Percentiles rank a stretch among this genome's conserved stretches.
Conservation (phyloP, 1,284 basidiomycete genomes). For the Farysia itapuensis region DNA sequence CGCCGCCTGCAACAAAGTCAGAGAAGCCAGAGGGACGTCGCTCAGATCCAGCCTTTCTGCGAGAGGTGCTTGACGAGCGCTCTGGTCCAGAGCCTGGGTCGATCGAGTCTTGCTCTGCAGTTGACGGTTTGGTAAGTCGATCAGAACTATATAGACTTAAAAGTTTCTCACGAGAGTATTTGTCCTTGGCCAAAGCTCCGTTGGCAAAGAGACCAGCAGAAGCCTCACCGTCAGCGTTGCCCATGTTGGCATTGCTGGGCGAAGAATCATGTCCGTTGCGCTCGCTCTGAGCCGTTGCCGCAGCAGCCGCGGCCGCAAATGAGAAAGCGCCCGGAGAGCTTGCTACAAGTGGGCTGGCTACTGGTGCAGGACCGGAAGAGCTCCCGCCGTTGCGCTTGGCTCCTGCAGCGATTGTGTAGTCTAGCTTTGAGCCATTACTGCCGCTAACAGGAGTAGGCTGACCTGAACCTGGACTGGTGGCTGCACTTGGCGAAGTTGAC, state of each 20-base stretch:
- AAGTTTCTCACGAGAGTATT: constrained; percentile 34
- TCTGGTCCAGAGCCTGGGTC: constrained; percentile 14
- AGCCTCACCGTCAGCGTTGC: constrained; percentile 12
- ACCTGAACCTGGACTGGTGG: constrained; percentile 16
- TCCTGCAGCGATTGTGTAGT: constrained; percentile 1
- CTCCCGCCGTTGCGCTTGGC: constrained; percentile 29
- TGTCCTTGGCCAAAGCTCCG: constrained; percentile 26
- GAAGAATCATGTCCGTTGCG: constrained; percentile 11
- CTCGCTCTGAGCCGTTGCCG: constrained; percentile 12
- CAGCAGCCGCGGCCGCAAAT: constrained; percentile 47
- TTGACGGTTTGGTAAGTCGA: constrained; percentile 12
- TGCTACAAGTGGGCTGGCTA: constrained; percentile 26
- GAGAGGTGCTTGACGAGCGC: constrained; percentile 23
- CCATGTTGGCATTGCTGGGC: neutral
- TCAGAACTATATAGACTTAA: constrained; percentile 49
- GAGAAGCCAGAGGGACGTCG: constrained; percentile 22
- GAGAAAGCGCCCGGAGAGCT: constrained; percentile 48
- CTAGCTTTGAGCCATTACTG: constrained; percentile 2
- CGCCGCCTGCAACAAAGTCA: constrained; percentile 3
- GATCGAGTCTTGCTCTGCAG: constrained; percentile 18
- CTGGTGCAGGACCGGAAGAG: constrained; percentile 23
- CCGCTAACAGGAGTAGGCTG: constrained; percentile 1
- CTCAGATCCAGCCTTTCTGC: constrained; percentile 22
- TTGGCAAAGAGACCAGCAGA: constrained; percentile 15
- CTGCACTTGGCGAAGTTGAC: constrained; percentile 8